Evolutionary conservation across 2,329 filamentous ascomycete genomes (phyloP).

Genomic region (Dactylellina parvicollis): DNA sequence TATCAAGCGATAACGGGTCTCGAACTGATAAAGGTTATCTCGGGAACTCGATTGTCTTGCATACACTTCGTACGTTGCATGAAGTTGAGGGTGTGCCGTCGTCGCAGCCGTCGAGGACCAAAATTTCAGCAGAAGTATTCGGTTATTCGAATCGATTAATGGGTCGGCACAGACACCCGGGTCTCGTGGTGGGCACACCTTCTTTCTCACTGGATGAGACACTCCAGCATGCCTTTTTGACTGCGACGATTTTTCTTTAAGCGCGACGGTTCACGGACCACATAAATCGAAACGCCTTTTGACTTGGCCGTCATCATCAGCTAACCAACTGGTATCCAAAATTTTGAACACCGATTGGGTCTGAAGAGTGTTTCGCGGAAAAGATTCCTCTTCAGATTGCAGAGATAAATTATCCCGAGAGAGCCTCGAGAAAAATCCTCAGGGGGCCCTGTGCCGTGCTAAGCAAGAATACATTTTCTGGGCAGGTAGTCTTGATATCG

Average conservation of each 20-base stretch:
- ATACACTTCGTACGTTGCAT: conserved; percentile 14
- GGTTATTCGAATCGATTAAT: conserved; percentile 7
- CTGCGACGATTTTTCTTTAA: conserved; percentile 10
- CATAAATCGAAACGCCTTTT: background rate
- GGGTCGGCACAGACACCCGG: conserved; percentile 28
- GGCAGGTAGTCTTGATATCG: conserved; percentile 1
- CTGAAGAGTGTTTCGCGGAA: conserved; percentile 48
- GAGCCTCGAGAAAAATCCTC: conserved; percentile 7
- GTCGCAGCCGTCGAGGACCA: too few relatives aligned
- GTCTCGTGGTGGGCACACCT: conserved; percentile 12
- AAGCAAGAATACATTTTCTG: conserved; percentile 10
- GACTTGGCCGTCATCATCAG: conserved; percentile 22
- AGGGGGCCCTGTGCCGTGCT: conserved; percentile 40
- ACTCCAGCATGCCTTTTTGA: background rate
- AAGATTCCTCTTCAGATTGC: background rate
- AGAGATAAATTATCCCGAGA: conserved; percentile 41
- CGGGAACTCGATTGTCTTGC: conserved; percentile 13
- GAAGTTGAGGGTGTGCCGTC: conserved; percentile 12
- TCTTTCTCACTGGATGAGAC: background rate
- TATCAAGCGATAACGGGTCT: too few relatives aligned
- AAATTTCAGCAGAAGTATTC: too few relatives aligned
- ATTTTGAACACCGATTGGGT: conserved; percentile 34
- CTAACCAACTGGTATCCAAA: conserved; percentile 26
- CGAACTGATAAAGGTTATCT: too few relatives aligned
- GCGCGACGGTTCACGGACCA: conserved; percentile 11